phyloP scores from a whole-genome alignment of 148 eudicot species.

The Cornus kousa region DNA sequence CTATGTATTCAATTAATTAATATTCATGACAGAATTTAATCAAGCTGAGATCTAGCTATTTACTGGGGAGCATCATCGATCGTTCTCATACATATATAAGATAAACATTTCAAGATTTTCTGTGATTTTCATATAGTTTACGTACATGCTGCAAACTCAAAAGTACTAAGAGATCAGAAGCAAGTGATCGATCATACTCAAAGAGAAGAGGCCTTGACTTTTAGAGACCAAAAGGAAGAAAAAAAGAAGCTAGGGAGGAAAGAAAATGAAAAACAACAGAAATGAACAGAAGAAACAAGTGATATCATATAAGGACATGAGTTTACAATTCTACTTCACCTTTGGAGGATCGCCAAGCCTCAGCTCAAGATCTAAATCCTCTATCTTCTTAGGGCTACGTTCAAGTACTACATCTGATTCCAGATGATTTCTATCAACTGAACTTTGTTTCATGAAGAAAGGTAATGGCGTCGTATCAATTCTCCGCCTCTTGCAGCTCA shows the following conservation, averaged over 20 bases:
- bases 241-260: neutral
- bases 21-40: neutral
- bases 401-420: constrained; percentile 25
- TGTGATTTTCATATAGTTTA: neutral
- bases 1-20: neutral
- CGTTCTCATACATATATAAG: neutral
- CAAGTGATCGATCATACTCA: constrained; percentile 10
- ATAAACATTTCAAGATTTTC: constrained; percentile 2
- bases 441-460: constrained; percentile 8
- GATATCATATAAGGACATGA: neutral
- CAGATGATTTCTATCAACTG: constrained; percentile 1
- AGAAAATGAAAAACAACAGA: neutral
- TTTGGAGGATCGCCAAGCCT: constrained; percentile 63
- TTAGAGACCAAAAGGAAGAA: neutral
- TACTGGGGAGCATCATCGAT: neutral
- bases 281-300: neutral
- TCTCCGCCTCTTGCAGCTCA: constrained; percentile 38
- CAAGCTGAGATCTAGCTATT: neutral
- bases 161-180: neutral
- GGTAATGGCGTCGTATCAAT: constrained; percentile 13
- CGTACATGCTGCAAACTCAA: neutral
- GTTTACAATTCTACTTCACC: constrained; percentile 26
- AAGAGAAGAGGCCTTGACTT: neutral
- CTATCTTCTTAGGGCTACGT: constrained; percentile 20
- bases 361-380: constrained; percentile 73